Evolutionary conservation across 225 moss, liverwort and hornwort genomes (phyloP).

Genomic region (Neckera pumila): DNA sequence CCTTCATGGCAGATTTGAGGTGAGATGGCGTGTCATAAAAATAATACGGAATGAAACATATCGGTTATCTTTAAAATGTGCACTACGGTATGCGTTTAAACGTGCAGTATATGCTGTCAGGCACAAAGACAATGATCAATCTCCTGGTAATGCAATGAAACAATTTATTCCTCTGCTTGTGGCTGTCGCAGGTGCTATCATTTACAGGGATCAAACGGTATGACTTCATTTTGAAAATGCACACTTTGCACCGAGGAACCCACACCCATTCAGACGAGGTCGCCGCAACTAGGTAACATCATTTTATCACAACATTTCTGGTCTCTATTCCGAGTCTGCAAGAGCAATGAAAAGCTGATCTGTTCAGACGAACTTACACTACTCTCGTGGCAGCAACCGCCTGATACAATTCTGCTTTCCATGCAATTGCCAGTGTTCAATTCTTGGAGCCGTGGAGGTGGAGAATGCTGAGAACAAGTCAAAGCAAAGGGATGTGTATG

Average conservation of each 20-base stretch:
- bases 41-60: not conserved
- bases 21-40: not conserved
- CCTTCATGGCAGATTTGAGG: slow-evolving; percentile 48
- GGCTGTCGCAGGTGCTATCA: slow-evolving; percentile 36
- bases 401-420: not conserved
- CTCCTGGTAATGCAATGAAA: not conserved
- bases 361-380: not conserved
- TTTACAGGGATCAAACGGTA: slow-evolving; percentile 57
- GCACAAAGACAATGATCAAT: not conserved
- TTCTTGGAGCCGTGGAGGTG: slow-evolving; percentile 28
- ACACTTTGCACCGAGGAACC: slow-evolving; percentile 54
- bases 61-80: not conserved
- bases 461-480: slow-evolving; percentile 34
- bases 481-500: slow-evolving; percentile 18
- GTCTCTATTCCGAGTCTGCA: not conserved
- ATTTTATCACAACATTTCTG: not conserved
- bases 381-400: not conserved
- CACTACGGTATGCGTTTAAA: not conserved
- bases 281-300: slow-evolving; percentile 24
- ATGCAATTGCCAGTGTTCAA: slow-evolving; percentile 16
- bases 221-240: slow-evolving; percentile 60
- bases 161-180: not conserved
- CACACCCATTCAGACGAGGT: slow-evolving; percentile 43
- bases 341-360: not conserved
- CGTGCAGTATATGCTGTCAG: not conserved